Percentiles rank a stretch among this genome's conserved stretches.
Conservation (phyloP, 2,329 filamentous ascomycete species). For the Aureobasidium sp. region DNA sequence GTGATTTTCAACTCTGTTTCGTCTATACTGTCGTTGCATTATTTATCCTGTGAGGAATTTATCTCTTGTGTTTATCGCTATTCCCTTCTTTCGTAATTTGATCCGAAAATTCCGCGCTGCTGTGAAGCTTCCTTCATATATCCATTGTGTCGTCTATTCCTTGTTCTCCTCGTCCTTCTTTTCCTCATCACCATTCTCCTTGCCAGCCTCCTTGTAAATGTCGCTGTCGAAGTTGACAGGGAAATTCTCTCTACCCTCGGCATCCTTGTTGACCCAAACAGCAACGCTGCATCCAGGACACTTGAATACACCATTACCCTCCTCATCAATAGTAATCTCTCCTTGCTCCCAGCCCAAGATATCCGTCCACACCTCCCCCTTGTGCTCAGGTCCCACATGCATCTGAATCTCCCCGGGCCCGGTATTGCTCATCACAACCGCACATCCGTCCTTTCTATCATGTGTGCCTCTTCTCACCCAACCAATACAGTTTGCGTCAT, state of each 20-base stretch:
- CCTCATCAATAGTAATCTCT: conserved; percentile 48
- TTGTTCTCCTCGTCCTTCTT: background rate
- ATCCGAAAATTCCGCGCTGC: background rate
- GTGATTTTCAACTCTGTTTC: too few species aligned
- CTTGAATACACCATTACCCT: conserved; percentile 51
- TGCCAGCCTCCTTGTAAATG: conserved; percentile 13
- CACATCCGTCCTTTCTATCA: conserved; percentile 42
- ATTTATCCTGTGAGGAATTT: background rate
- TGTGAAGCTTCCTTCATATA: background rate
- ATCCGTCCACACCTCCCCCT: conserved; percentile 56
- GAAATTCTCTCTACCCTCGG: conserved; percentile 44
- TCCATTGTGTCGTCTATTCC: background rate
- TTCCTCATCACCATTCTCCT: background rate
- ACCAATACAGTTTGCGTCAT: conserved; percentile 52
- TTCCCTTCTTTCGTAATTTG: background rate
- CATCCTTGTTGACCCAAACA: conserved; percentile 52
- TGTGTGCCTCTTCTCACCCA: conserved; percentile 46
- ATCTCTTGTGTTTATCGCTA: background rate
- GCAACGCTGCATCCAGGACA: conserved; percentile 47
- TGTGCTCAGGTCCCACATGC: conserved; percentile 45
- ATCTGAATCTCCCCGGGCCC: conserved; percentile 42
- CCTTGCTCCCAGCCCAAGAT: conserved; percentile 48
- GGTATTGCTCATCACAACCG: conserved; percentile 35
- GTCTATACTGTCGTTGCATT: background rate
- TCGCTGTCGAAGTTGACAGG: conserved; percentile 21